A percentile compares a stretch with the other conserved stretches of the same genome.
Conservation (phyloP, 148 eudicot genomes). For the Silene latifolia region DNA sequence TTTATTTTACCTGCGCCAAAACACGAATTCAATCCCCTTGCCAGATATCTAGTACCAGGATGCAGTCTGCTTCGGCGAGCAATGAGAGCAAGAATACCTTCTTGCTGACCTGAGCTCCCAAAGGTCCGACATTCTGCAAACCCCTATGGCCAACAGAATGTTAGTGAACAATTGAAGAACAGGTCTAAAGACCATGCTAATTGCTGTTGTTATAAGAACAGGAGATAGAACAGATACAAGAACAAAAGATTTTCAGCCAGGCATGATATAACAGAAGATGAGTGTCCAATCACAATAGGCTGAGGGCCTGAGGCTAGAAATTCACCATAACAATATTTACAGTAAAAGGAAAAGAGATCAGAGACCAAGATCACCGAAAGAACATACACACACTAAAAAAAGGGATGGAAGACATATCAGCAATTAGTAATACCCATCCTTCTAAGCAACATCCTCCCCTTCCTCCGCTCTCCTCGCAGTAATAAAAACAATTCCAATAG, state of each 20-base stretch:
- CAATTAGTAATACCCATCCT: not conserved
- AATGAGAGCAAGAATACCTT: constrained; percentile 83
- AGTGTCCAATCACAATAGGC: not conserved
- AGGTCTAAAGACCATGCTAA: constrained; percentile 9
- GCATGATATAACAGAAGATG: not conserved
- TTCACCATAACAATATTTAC: not conserved
- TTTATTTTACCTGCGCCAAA: constrained; percentile 70
- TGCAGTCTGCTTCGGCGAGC: constrained; percentile 99
- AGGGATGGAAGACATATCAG: not conserved
- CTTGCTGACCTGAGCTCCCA: constrained; percentile 96
- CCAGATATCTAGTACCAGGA: constrained; percentile 98
- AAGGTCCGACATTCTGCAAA: constrained; percentile 89
- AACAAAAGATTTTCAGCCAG: not conserved
- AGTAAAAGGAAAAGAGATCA: not conserved
- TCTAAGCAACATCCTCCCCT: not conserved
- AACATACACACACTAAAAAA: not conserved
- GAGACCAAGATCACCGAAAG: not conserved
- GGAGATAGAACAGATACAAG: not conserved
- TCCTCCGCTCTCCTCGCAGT: not conserved
- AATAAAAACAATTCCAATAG: not conserved
- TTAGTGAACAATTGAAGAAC: constrained; percentile 23
- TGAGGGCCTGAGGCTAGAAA: not conserved
- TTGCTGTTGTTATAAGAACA: not conserved
- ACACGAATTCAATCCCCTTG: constrained; percentile 93
- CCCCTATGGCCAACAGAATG: constrained; percentile 56